Base-by-base conservation (phyloP, 2,329 filamentous ascomycete genomes). In the Nemania abortiva region DNA sequence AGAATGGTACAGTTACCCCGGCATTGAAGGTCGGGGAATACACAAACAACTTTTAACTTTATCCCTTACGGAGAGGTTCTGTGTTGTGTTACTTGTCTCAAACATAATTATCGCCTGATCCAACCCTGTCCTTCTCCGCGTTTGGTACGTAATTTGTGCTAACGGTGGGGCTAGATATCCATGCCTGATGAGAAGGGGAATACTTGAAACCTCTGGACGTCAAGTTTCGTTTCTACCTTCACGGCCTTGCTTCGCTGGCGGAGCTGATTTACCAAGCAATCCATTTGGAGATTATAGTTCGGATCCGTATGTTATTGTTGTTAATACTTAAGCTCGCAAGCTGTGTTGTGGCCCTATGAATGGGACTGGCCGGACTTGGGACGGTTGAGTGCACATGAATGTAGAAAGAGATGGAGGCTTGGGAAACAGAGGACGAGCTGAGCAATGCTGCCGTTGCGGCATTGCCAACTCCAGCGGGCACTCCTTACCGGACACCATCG, bases 401-500 rank as follows among this genome's bases (percentile, higher is more conserved):
- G 56, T 10, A 49, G 15, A 24, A 66, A 69, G 78, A 66, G 54
- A 90, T 90, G 87, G 82, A 82, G 68, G 82, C 81, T 55, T 89
- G 88, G 88, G 87, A 90, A 77, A 90, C 87, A 6, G 89, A 91
- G 69, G 87, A 91, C 75, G 88, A 91, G 78, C 85, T 85, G 72
- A 82, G 85, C 72, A 83, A 83, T 70, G 86, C 86, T 70, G 85
- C 87, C 72, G 84, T 84, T 71, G 84, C 88, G 74, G 84, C 88
- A 55, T 83, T 94, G 67, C 91, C 93, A 34, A 91, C 91, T 42
- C 90, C 92, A 11, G 86, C 87, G 42, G 90, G 91, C 72, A 92
- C 91, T 29, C 91, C 91, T 22, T 93, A 92, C 75, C 87, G 91
- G 74, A 91, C 90, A 7, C 89, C 90, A 60, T 95, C 93, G 29